Conservation (phyloP, 768 basidiomycete genomes). For the Suillus spraguei region DNA sequence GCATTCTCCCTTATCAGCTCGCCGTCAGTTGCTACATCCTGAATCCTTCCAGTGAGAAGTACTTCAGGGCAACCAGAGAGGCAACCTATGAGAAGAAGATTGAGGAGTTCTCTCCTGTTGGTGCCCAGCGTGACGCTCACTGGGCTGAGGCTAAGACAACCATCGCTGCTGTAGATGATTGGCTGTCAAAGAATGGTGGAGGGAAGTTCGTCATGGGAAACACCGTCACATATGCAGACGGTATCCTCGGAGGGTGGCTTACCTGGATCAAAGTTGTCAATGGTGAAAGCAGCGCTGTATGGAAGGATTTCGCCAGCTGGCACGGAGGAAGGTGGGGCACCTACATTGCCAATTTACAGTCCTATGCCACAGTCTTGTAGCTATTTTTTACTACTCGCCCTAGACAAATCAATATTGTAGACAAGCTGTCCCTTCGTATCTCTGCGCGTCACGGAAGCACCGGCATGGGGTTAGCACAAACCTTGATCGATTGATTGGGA, state of each 20-base stretch:
- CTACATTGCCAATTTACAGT: slow-evolving; percentile 33
- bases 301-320: slow-evolving; percentile 38
- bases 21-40: slow-evolving; percentile 19
- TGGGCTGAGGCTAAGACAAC: slow-evolving; percentile 32
- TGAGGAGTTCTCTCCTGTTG: slow-evolving; percentile 37
- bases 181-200: slow-evolving; percentile 32
- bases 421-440: neutral
- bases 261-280: slow-evolving; percentile 36
- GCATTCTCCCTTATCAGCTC: slow-evolving; percentile 20
- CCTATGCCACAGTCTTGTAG: slow-evolving; percentile 30
- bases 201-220: slow-evolving; percentile 39
- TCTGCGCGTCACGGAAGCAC: neutral
- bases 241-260: slow-evolving; percentile 35
- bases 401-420: neutral
- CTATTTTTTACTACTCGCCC: neutral
- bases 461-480: neutral
- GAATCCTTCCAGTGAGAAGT: slow-evolving; percentile 31
- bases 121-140: slow-evolving; percentile 26
- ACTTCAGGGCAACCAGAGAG: slow-evolving; percentile 39
- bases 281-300: slow-evolving; percentile 31
- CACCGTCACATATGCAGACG: slow-evolving; percentile 38
- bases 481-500: neutral
- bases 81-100: slow-evolving; percentile 34
- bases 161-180: slow-evolving; percentile 28
- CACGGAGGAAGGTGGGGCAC: slow-evolving; percentile 42